Conservation (phyloP, 208 protist genomes). For the Leishmania major region DNA sequence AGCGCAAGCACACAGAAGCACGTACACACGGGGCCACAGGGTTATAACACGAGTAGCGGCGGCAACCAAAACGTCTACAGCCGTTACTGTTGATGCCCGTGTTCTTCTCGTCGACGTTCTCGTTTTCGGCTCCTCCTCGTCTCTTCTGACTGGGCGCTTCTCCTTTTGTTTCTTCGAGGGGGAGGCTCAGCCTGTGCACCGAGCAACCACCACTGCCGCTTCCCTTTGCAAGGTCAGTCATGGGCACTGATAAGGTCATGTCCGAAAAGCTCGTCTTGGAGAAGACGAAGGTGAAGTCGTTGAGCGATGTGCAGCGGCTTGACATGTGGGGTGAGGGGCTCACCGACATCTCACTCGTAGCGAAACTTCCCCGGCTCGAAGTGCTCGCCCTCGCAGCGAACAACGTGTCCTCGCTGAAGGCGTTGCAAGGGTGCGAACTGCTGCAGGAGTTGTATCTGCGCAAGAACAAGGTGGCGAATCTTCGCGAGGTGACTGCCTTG, state of each 20-base stretch:
- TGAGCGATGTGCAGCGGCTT: constrained; percentile 87
- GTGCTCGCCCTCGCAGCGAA: constrained; percentile 90
- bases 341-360: constrained; percentile 78
- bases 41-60: background rate
- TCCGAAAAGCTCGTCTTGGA: constrained; percentile 84
- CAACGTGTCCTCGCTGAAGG: constrained; percentile 68
- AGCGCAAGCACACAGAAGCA: background rate
- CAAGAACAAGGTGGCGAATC: constrained; percentile 85
- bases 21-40: background rate
- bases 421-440: constrained; percentile 65
- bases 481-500: constrained; percentile 82
- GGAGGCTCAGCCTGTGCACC: background rate
- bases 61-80: background rate
- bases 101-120: background rate
- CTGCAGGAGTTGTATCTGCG: constrained; percentile 93
- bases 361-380: constrained; percentile 75
- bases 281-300: constrained; percentile 80
- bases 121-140: background rate
- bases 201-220: background rate
- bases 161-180: background rate
- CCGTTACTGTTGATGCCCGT: background rate
- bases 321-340: constrained; percentile 92
- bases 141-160: background rate
- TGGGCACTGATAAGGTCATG: constrained; percentile 38
- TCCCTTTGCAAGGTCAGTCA: background rate